Base-by-base conservation (phyloP, 1,284 basidiomycete species). In the Amylostereum areolatum region DNA sequence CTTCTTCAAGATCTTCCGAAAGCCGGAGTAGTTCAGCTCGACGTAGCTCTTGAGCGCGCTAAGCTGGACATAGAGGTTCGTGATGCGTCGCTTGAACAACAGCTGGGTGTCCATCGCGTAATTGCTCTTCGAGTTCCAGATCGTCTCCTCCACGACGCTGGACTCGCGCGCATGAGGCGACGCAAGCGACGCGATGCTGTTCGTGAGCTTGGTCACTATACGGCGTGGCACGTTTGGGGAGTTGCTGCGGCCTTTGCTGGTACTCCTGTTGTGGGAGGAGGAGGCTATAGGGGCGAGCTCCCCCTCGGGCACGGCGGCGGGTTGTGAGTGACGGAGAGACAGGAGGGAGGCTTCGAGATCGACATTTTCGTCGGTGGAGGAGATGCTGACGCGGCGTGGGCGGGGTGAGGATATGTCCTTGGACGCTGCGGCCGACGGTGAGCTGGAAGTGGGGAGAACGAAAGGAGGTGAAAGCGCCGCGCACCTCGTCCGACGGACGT, bases 1-100 rank as follows among this genome's bases (percentile, higher is more conserved):
- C 88, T 98, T 98, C 69, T 99, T 99, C 60, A 97, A 66, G 36
- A 97, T 96, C 75, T 99, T 98, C 59, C 92, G 83, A 70, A 98
- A 92, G 0, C 95, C 97, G 0, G 91, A 91, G 62, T 92, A 80
- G 68, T 99, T 99, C 49, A 98, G 76, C 59, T 97, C 91, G 45
- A 94, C 85, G 59, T 94, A 99, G n/a, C 93, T 89, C 65, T 81
- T 83, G 50, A 98, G 77, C 34, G 90, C 87, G n/a, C 86, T 88
- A 43, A 89, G 75, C 1, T 83, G 76, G 37, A 94, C 85, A 66
- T 91, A 97, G n/a, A 95, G 74, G 43, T 79, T 85, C 1, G 91
- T 91, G 52, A 98, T 93, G 55, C 88, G 78, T 53, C 93, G 83
- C 72, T 98, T 98, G 78, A 91, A 93, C 30, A 96, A 76, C 47